phyloP scores from a whole-genome alignment of 495 filamentous ascomycete genomes.

The Corynascus novoguineensis region DNA sequence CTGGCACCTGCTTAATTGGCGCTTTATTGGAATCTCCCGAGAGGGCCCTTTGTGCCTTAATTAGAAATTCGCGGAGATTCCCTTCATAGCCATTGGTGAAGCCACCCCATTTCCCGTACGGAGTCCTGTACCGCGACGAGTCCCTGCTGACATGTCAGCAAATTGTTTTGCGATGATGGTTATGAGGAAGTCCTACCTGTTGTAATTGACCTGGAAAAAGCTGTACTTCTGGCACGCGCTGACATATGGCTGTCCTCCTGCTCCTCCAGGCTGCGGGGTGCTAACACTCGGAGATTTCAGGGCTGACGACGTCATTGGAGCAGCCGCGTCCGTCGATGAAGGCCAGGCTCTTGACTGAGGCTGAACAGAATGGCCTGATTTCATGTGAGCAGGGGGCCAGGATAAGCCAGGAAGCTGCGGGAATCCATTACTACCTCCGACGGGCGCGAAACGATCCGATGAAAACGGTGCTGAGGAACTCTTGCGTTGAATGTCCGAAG shows the following conservation, averaged over 20 bases:
- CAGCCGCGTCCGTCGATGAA: slow-evolving; percentile 21
- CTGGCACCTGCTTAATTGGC: slow-evolving; percentile 18
- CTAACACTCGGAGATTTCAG: slow-evolving; percentile 25
- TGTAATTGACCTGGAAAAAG: slow-evolving; percentile 50
- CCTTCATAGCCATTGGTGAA: slow-evolving; percentile 55
- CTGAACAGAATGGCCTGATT: slow-evolving; percentile 32
- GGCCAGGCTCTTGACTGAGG: slow-evolving; percentile 28
- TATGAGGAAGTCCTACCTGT: slow-evolving; percentile 33
- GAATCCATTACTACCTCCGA: slow-evolving; percentile 40
- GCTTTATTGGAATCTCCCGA: slow-evolving; percentile 21
- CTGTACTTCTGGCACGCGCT: slow-evolving; percentile 41
- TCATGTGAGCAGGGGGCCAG: slow-evolving; percentile 37
- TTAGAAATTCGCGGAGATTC: slow-evolving; percentile 41
- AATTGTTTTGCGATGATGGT: background rate
- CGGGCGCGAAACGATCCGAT: slow-evolving; percentile 34
- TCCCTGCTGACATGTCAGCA: slow-evolving; percentile 33
- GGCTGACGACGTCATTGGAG: slow-evolving; percentile 28
- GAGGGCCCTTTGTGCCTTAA: slow-evolving; percentile 37
- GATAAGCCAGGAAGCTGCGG: slow-evolving; percentile 34
- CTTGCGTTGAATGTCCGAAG: slow-evolving; percentile 18
- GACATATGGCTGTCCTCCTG: slow-evolving; percentile 20
- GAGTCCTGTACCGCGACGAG: slow-evolving; percentile 45
- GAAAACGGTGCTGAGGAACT: slow-evolving; percentile 21
- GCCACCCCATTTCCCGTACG: slow-evolving; percentile 46
- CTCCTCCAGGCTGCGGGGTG: slow-evolving; percentile 12